Conservation (phyloP, 2,329 filamentous ascomycete genomes). For the Colletotrichum sidae region DNA sequence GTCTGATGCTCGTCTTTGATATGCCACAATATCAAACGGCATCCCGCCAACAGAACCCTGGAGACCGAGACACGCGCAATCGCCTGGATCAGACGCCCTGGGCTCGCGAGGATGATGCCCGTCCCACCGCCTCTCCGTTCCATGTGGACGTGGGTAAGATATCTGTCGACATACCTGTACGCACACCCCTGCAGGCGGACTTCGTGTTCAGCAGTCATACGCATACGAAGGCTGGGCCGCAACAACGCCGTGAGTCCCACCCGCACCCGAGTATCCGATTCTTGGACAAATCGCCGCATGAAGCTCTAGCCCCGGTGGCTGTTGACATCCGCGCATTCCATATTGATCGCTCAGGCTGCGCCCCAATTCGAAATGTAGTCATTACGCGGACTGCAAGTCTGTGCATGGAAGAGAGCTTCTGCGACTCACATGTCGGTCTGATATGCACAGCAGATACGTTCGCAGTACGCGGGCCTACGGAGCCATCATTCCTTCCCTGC, state of each 20-base stretch:
- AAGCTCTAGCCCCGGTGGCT: constrained; percentile 15
- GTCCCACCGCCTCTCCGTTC: constrained; percentile 27
- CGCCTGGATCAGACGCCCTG: constrained; percentile 8
- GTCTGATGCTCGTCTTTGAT: constrained; percentile 14
- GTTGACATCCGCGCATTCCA: constrained; percentile 28
- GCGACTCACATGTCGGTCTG: no score
- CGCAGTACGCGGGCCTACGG: not conserved
- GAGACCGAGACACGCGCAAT: constrained; percentile 15
- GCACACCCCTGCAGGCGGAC: constrained; percentile 20
- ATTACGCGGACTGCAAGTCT: constrained; percentile 31
- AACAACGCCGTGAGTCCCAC: constrained; percentile 25
- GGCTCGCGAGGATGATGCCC: constrained; percentile 27
- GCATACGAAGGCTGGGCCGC: constrained; percentile 34
- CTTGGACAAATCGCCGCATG: constrained; percentile 23
- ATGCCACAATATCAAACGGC: constrained; percentile 9
- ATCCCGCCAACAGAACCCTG: constrained; percentile 18
- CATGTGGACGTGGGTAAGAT: constrained; percentile 15
- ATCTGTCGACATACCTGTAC: not conserved
- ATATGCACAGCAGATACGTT: constrained; percentile 19
- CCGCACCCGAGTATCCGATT: constrained; percentile 28
- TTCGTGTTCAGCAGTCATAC: constrained; percentile 37
- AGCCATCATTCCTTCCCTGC: not conserved
- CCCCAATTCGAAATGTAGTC: constrained; percentile 24
- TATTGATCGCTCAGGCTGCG: constrained; percentile 28
- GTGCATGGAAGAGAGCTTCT: no score